A percentile compares a stretch with the other conserved stretches of the same genome.
These are phyloP conservation scores for Balamuthia mandrillaris DNA, from an alignment of 208 protist genomes.

Conservation along the genomic window DNA sequence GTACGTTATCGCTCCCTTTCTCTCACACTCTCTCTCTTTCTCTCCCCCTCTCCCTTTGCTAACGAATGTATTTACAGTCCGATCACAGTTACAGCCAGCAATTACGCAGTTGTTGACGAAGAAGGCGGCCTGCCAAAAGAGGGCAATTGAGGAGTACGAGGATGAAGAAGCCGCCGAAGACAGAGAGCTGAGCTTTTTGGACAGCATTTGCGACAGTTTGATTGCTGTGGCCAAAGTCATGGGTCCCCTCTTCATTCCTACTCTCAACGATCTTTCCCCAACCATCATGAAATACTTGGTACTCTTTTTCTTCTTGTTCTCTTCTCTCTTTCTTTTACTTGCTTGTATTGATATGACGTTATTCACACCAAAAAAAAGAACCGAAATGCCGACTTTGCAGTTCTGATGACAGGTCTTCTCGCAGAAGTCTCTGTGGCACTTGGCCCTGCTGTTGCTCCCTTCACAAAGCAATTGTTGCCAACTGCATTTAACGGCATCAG, in stretches of 20 bases:
- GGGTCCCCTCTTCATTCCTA: background rate
- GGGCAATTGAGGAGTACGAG: background rate
- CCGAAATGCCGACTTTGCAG: background rate
- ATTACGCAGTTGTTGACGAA: background rate
- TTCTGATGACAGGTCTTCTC: conserved; percentile 2
- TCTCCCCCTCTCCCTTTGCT: too few species aligned
- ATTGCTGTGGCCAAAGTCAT: conserved; percentile 3
- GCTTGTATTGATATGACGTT: background rate
- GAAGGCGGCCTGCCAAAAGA: conserved; percentile 3
- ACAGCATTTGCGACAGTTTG: background rate
- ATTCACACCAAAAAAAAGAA: background rate
- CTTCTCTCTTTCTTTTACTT: background rate
- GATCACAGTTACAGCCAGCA: too few species aligned
- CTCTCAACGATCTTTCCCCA: conserved; percentile 11
- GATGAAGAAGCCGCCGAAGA: conserved; percentile 20
- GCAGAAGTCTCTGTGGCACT: conserved; percentile 6
- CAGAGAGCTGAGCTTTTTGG: background rate
- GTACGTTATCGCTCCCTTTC: background rate
- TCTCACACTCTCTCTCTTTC: too few species aligned
- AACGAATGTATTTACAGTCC: too few species aligned
- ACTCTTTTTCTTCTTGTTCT: background rate
- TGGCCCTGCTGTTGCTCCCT: background rate
- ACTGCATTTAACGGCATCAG: background rate
- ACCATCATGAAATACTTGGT: conserved; percentile 8
- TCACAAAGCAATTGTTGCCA: conserved; percentile 13